Base-by-base conservation (phyloP, 2,329 filamentous ascomycete genomes). In the Trichoderma polysporum region DNA sequence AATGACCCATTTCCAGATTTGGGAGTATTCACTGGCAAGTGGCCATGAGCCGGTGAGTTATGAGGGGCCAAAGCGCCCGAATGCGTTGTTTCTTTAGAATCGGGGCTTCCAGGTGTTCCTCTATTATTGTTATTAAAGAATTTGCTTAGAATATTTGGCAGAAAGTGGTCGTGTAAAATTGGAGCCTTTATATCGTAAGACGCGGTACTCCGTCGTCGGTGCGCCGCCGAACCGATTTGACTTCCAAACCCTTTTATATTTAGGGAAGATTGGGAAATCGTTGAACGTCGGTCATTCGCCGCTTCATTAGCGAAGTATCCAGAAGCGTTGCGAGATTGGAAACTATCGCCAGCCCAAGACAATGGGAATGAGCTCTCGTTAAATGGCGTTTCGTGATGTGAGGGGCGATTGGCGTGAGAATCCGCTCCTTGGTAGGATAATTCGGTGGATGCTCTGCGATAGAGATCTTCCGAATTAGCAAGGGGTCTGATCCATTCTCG, bases 341-440 rank as follows among this genome's bases (percentile, higher is more conserved):
- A 53, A 8, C 66, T 68, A 27, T 72, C 66, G 37, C 64, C 70
- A 2, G 68, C 56, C 13, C 67, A 45, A 13, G 68, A 53, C 13
- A 69, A 69, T 13, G 61, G 33, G 8, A 59, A 8, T 4, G 70
- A 66, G 9, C 71, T 69, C 17, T 71, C 66, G 12, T 59, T 49
- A 13, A 66, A 57, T 3, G 58, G 66, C 0, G 60, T 65, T n/a
- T 69, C 66, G 17, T 62, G 47, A 8, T 62, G 41, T 4, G 64
- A 37, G 17, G 60, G 27, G 19, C 58, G 67, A 3, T 72, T 73
- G 41, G 60, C 64, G 45, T 73, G 76, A 4, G 77, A 75, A 68
- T 79, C 77, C 4, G 78, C 69, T 0, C 75, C 77, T 15, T 72
- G 69, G n/a, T 66, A 67, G 31, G 78, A 77, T 49, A 75, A 35